Evolutionary conservation across 2,329 filamentous ascomycete species (phyloP), one percentile per base, ranked within the genome.

Genomic region (Kalmusia sp.): DNA sequence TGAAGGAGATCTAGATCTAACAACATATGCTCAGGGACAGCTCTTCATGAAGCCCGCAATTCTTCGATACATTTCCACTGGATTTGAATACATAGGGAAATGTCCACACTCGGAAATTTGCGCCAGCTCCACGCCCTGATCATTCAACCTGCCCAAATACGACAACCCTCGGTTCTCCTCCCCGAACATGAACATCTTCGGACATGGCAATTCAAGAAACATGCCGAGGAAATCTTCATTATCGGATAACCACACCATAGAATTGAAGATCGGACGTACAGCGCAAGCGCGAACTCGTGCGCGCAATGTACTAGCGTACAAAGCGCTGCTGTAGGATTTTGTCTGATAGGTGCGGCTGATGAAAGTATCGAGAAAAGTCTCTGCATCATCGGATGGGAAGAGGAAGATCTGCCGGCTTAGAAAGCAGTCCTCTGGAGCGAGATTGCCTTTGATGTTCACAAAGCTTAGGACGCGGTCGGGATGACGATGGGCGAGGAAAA

Each of bases 71-170:
- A 47, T 52, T 21, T 48, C 50, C 7, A 34, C 24, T n/a, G 65
- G 59, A 31, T 69, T 68, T 4, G 59, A 62, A 19, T 69, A 68
- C 65, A 67, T 68, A 1, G 57, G 54, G 33, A 68, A 69, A 43
- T 69, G 65, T 1, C 64, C 65, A 4, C 49, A 48, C 5, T 38
- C n/a, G 1, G 59, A 52, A 17, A 68, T 61, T 49, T 68, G 55
- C 0, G 57, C 58, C 34, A 69, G 11, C 12, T 68, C 53, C 1
- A 66, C 58, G 1, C 59, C 58, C 1, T 40, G 51, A 2, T 53
- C 33, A 7, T 25, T 21, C 43, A 52, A 14, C 21, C 4, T 21
- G 5, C 8, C 6, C 43, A 52, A 33, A n/a, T 52, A 52, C 15
- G 33, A 33, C 43, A 47, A 27, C 24, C 37, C 37, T 1, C 19